Evolutionary conservation across 345 rosid species (phyloP).

Genomic region (Eucalyptus erythrocorys): DNA sequence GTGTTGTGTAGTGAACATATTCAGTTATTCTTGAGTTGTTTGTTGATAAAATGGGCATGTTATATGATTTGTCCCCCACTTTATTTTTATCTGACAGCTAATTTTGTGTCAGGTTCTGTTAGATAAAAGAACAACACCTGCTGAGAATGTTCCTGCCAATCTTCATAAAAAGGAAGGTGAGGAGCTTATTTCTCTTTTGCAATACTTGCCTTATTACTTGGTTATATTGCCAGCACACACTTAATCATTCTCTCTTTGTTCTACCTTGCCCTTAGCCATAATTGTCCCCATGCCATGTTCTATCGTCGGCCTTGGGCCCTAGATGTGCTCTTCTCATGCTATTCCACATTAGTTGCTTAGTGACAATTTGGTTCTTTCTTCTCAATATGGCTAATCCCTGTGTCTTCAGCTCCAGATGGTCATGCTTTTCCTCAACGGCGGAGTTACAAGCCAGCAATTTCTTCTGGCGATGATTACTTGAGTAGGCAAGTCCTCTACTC

Average conservation of each 20-base stretch:
- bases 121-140: conserved; percentile 16
- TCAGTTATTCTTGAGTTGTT: neutral
- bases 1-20: neutral
- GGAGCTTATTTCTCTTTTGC: neutral
- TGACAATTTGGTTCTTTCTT: neutral
- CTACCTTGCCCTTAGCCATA: neutral
- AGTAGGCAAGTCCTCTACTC: conserved; percentile 22
- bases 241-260: neutral
- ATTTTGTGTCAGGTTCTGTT: conserved; percentile 12
- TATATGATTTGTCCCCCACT: neutral
- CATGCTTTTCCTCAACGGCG: conserved; percentile 24
- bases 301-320: neutral
- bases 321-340: neutral
- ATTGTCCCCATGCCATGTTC: neutral
- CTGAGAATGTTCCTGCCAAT: conserved; percentile 18
- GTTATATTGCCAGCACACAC: neutral
- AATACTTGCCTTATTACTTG: neutral
- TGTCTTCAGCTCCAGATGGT: conserved; percentile 11
- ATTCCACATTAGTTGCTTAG: neutral
- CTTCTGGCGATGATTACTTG: conserved; percentile 39
- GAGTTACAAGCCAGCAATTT: conserved; percentile 17
- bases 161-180: conserved; percentile 36
- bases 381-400: neutral
- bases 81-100: neutral
- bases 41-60: neutral